Percentiles rank a stretch among this genome's conserved stretches.
Conservation (phyloP, 768 basidiomycete genomes). For the Amanita jacksonii region DNA sequence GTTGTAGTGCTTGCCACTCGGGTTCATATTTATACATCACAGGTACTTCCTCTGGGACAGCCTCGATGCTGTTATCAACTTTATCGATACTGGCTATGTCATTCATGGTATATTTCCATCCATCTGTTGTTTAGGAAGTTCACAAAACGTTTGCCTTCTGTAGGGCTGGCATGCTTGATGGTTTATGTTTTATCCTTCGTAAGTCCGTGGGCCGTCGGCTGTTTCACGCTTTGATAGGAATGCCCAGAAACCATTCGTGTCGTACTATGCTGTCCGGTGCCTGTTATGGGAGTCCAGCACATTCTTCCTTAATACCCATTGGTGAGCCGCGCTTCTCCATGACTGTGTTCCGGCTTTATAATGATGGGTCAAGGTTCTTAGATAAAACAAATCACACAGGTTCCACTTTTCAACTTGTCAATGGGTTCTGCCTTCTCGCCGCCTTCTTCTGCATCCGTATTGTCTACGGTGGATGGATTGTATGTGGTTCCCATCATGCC, state of each 20-base stretch:
- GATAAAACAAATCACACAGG: conserved; percentile 73
- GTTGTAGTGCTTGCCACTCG: conserved; percentile 13
- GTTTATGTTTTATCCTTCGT: conserved; percentile 70
- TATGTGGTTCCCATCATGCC: conserved; percentile 17
- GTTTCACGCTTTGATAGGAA: background rate
- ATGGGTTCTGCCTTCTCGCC: conserved; percentile 56
- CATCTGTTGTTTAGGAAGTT: too few species aligned
- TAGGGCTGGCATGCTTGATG: conserved; percentile 51
- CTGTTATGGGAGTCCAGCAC: conserved; percentile 84
- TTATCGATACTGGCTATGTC: conserved; percentile 64
- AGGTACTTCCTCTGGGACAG: conserved; percentile 85
- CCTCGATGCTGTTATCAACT: conserved; percentile 59
- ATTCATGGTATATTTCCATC: conserved; percentile 65
- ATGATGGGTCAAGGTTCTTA: conserved; percentile 42
- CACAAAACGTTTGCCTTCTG: too few species aligned
- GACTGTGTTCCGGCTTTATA: background rate
- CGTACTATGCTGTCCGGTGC: conserved; percentile 71
- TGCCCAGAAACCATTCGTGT: conserved; percentile 60
- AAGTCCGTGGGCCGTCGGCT: conserved; percentile 18
- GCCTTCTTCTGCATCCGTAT: conserved; percentile 67
- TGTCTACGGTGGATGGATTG: conserved; percentile 52
- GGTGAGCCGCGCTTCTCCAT: conserved; percentile 32
- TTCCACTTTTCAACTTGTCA: conserved; percentile 54
- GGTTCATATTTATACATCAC: conserved; percentile 1
- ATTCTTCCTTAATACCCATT: conserved; percentile 81